Base-by-base conservation (phyloP, 805 yeast species). In the Groenewaldozyma tartarivorans region DNA sequence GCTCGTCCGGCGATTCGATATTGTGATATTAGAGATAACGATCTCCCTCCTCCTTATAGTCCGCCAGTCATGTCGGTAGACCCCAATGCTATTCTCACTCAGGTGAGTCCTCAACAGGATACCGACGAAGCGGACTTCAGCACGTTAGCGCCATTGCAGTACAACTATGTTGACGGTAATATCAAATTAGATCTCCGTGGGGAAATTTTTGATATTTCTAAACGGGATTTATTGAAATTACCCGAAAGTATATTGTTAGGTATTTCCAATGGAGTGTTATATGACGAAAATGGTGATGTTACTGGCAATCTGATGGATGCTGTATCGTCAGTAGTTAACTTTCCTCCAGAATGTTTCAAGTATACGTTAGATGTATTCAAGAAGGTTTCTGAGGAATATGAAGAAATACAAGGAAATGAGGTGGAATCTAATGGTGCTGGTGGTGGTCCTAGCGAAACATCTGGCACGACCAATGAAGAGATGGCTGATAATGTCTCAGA, bases 191-290 rank as follows among this genome's bases (percentile, higher is more conserved):
- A 84, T 54, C 72, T 90, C 40, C 74, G 95, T 38, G 95, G 94
- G 16, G 63, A 62, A 15, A 64, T 69, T 47, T 86, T 88, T 60
- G 75, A 77, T 38, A 79, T 92, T 36, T 78, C 94, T 4, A 71
- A 96, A 47, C 94, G 85, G 52, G 95, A 86, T 57, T 71, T 92
- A 49, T 80, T 88, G 85, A 77, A 86, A 39, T 66, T 92, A 24
- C 98, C 98, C 1, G 98, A 92, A 57, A 78, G 88, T 45, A 76
- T 92, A 19, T 65, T 92, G 43, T 72, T 88, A 41, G 84, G 96
- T 52, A 64, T 92, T 55, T 95, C 96, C 13, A 85, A 83, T 49
- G 95, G 96, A 33, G 94, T 86, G 3, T 82, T 86, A 56, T 71
- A 83, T 42, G 92, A 85, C 59, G 69, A 70, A 44, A 63, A 75